Percentiles rank a stretch among this genome's conserved stretches.
phyloP scores from a whole-genome alignment of 1,284 basidiomycete genomes.

The Meira nashicola region DNA sequence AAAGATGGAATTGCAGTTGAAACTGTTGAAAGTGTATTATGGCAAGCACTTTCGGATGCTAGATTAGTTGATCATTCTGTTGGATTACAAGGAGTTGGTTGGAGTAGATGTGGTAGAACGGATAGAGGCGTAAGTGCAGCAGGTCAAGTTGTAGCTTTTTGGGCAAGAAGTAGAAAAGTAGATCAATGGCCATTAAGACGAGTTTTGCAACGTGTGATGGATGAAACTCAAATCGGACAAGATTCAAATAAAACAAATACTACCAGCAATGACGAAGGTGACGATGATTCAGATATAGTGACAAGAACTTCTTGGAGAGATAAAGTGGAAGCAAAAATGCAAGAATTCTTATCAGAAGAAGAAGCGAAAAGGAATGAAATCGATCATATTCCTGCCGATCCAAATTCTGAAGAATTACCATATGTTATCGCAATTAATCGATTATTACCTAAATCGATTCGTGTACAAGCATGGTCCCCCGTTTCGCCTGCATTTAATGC shows the following conservation, averaged over 20 bases:
- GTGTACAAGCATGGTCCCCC: slow-evolving; percentile 92
- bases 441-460: slow-evolving; percentile 82
- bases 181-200: slow-evolving; percentile 31
- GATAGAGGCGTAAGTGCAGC: slow-evolving; percentile 91
- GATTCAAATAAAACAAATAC: background rate
- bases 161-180: slow-evolving; percentile 55
- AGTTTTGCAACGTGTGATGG: slow-evolving; percentile 3
- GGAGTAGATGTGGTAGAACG: slow-evolving; percentile 86
- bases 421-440: slow-evolving; percentile 80
- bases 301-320: background rate
- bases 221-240: background rate
- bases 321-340: background rate
- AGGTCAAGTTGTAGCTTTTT: slow-evolving; percentile 87
- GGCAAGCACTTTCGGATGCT: slow-evolving; percentile 61
- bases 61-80: slow-evolving; percentile 36
- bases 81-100: slow-evolving; percentile 64
- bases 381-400: background rate
- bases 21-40: slow-evolving; percentile 84
- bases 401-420: slow-evolving; percentile 60
- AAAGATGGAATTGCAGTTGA: slow-evolving; percentile 60
- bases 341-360: background rate
- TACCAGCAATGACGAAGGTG: background rate
- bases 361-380: background rate
- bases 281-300: background rate
- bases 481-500: slow-evolving; percentile 76